Evolutionary conservation across 108 stramenopile genomes (phyloP).

Genomic region (Skeletonema grethae): DNA sequence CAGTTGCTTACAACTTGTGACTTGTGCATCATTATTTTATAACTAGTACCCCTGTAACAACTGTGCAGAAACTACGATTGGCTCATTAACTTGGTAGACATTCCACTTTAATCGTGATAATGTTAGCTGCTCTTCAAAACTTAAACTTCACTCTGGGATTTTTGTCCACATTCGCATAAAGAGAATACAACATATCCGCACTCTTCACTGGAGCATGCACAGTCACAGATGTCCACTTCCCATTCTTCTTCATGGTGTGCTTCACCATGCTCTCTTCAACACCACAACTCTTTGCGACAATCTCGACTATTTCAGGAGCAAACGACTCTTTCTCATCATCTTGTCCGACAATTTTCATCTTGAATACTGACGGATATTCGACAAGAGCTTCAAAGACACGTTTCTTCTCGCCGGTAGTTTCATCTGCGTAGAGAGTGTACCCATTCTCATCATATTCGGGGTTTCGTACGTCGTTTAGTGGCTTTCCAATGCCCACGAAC

Average conservation of each 20-base stretch:
- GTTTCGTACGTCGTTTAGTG: conserved; percentile 73
- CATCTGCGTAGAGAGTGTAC: conserved; percentile 88
- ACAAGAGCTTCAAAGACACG: conserved; percentile 91
- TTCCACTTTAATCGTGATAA: too few relatives aligned
- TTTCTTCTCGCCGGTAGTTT: conserved; percentile 83
- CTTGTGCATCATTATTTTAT: too few relatives aligned
- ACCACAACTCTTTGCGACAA: conserved; percentile 79
- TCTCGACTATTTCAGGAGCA: conserved; percentile 69
- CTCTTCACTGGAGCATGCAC: conserved; percentile 79
- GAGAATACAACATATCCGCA: conserved; percentile 84
- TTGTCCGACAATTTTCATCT: conserved; percentile 86
- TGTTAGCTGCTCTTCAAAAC: conserved; percentile 54
- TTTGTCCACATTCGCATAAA: conserved; percentile 80
- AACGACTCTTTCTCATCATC: conserved; percentile 74
- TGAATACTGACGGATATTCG: conserved; percentile 86
- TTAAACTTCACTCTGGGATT: conserved; percentile 92
- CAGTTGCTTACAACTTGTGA: too few relatives aligned
- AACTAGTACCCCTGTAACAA: neutral
- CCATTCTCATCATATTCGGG: conserved; percentile 88
- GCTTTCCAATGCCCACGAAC: conserved; percentile 73
- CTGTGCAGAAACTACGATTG: neutral
- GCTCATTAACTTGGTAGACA: neutral
- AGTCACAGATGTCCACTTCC: conserved; percentile 88
- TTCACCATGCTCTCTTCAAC: conserved; percentile 48
- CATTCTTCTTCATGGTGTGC: conserved; percentile 62